These are phyloP conservation scores for Aspergillus ellipticus DNA, from an alignment of 495 filamentous ascomycete species.

Conservation along the genomic window DNA sequence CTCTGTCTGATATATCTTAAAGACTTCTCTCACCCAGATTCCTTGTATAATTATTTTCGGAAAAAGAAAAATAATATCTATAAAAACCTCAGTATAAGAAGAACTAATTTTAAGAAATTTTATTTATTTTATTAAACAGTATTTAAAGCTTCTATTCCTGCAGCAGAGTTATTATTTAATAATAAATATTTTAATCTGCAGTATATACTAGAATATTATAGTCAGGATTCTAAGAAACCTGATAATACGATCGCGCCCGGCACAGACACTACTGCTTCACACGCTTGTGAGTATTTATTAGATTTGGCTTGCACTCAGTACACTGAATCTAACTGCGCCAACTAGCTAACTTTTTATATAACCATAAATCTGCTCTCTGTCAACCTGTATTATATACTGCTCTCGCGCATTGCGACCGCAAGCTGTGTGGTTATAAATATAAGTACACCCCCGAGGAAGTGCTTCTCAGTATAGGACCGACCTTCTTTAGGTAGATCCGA, in stretches of 20 bases:
- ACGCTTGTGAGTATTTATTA: slow-evolving; percentile 1
- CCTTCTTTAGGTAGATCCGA: not conserved
- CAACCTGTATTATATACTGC: not conserved
- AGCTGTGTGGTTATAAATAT: slow-evolving; percentile 2
- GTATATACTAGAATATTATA: not conserved
- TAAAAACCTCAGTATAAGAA: not conserved
- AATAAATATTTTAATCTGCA: slow-evolving; percentile 3
- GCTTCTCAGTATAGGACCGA: not conserved
- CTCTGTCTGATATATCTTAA: not conserved
- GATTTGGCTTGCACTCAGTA: not conserved
- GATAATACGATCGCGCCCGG: not conserved
- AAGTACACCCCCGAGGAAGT: not conserved
- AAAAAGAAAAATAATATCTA: slow-evolving; percentile 1
- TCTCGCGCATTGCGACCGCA: not conserved
- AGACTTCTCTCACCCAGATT: not conserved
- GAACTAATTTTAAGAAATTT: slow-evolving; percentile 1
- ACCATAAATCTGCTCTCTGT: not conserved
- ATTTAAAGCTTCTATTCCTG: not conserved
- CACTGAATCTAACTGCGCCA: no score
- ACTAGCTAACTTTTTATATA: not conserved
- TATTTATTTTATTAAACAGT: not conserved
- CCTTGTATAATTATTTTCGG: not conserved
- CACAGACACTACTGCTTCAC: not conserved
- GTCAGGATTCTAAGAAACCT: not conserved
- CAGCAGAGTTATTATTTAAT: not conserved